Evolutionary conservation across 106 monocot genomes (phyloP).

Genomic region (Phalaenopsis aphrodite): DNA sequence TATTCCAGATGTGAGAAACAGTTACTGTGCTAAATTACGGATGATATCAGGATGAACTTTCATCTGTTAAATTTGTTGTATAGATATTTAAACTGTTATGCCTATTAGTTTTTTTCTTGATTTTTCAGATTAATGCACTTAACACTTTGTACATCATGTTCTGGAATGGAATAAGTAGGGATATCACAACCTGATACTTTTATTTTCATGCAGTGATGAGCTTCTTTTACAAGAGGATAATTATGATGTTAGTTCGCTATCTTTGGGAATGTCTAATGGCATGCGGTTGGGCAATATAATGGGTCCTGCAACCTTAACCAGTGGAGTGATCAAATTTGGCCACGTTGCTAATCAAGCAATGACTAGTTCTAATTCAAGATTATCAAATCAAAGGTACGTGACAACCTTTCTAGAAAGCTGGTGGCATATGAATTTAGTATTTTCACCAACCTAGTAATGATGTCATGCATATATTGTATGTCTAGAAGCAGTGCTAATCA

Average conservation of each 20-base stretch:
- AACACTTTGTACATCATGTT: background rate
- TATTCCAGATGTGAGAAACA: background rate
- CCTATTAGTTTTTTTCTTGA: background rate
- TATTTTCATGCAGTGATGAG: conserved; percentile 56
- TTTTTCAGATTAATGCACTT: background rate
- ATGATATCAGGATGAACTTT: background rate
- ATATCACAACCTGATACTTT: background rate
- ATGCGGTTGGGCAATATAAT: conserved; percentile 17
- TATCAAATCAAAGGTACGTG: conserved; percentile 47
- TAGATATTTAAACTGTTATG: background rate
- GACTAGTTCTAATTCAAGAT: conserved; percentile 20
- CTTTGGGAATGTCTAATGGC: conserved; percentile 26
- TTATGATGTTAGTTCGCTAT: conserved; percentile 30
- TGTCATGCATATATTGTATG: background rate
- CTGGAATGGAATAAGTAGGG: background rate
- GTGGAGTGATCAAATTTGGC: conserved; percentile 23
- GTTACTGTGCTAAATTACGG: background rate
- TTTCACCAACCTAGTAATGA: background rate
- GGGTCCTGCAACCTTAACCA: conserved; percentile 19
- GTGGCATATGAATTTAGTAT: background rate
- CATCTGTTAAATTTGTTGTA: background rate
- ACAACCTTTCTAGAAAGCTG: background rate
- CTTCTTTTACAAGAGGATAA: conserved; percentile 83
- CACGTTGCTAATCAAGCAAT: conserved; percentile 18
- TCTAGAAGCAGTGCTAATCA: background rate